phyloP scores from a whole-genome alignment of 371 early-diverging fungal genomes.

The Encephalitozoon hellem region DNA sequence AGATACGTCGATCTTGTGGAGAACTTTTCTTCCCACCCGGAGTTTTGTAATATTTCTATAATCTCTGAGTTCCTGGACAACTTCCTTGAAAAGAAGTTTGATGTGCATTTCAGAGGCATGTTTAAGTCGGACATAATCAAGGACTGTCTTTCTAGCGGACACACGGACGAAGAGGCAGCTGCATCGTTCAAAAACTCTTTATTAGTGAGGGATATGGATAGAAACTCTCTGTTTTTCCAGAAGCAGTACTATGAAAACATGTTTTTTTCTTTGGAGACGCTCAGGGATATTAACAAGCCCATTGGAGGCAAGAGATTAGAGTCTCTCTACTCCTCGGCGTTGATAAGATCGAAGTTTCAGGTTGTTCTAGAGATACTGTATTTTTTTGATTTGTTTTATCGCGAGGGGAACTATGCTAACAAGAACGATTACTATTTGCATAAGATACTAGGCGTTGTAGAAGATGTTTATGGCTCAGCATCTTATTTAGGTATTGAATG shows the following conservation, averaged over 20 bases:
- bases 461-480: neutral
- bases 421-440: slow-evolving; percentile 34
- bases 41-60: neutral
- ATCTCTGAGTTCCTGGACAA: neutral
- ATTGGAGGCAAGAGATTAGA: neutral
- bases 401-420: slow-evolving; percentile 32
- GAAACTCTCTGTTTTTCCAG: slow-evolving; percentile 9
- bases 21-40: neutral
- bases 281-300: slow-evolving; percentile 1
- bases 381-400: slow-evolving; percentile 53
- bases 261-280: slow-evolving; percentile 26
- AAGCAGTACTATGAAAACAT: slow-evolving; percentile 29
- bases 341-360: slow-evolving; percentile 4
- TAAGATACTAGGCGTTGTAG: slow-evolving; percentile 27
- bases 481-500: neutral
- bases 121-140: neutral
- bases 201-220: slow-evolving; percentile 18
- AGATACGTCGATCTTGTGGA: neutral
- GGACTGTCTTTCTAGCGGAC: neutral
- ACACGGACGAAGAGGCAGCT: neutral
- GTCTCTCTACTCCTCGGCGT: neutral
- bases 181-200: slow-evolving; percentile 11
- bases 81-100: neutral
- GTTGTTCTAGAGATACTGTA: slow-evolving; percentile 44
- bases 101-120: neutral